phyloP scores from a whole-genome alignment of 257 asterid species.

The Solanum peruvianum region DNA sequence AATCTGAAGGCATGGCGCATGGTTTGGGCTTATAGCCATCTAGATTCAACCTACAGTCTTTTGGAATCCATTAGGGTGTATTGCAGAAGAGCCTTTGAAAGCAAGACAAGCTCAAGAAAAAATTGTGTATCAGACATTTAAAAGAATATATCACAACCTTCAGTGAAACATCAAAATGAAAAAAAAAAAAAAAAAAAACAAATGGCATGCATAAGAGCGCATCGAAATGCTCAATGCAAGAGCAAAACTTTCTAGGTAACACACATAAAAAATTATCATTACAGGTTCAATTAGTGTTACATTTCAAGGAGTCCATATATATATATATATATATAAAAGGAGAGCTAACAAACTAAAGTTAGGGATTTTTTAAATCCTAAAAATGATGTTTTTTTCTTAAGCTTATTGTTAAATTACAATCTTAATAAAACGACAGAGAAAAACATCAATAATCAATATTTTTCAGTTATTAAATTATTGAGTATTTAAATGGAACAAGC shows the following conservation, averaged over 20 bases:
- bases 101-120: background rate
- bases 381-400: background rate
- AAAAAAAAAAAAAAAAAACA: background rate
- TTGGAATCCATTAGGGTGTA: background rate
- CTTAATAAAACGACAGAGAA: background rate
- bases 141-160: background rate
- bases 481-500: background rate
- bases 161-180: background rate
- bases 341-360: background rate
- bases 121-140: background rate
- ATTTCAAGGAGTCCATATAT: background rate
- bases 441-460: background rate
- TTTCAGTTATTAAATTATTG: background rate
- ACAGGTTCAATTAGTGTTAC: background rate
- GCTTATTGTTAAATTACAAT: background rate
- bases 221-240: background rate
- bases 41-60: background rate
- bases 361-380: background rate
- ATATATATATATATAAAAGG: background rate
- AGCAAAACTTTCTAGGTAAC: background rate
- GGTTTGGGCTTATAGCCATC: background rate
- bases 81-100: background rate
- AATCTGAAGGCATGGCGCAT: background rate
- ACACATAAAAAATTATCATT: background rate
- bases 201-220: background rate